These are phyloP conservation scores for Phyllosticta capitalensis DNA, from an alignment of 2,329 filamentous ascomycete genomes.

Conservation along the genomic window DNA sequence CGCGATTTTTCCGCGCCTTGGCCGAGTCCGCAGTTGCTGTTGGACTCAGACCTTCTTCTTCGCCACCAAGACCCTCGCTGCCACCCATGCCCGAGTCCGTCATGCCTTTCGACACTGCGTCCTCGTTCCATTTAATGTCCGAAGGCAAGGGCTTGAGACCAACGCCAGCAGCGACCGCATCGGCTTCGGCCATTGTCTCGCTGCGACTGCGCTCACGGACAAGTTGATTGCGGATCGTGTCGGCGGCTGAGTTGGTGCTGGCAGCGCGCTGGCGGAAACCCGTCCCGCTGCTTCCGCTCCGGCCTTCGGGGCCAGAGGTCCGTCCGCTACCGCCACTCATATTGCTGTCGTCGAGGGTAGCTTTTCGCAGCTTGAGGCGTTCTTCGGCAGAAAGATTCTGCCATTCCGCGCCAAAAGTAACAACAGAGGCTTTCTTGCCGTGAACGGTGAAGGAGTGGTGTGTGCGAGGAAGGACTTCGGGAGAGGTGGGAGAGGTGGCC, in stretches of 20 bases:
- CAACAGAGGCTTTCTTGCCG: constrained; percentile 93
- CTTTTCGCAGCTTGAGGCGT: constrained; percentile 26
- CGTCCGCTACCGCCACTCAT: background rate
- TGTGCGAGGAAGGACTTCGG: constrained; percentile 63
- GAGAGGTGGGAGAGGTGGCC: constrained; percentile 38
- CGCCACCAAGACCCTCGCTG: background rate
- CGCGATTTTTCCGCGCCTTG: background rate
- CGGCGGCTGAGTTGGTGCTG: background rate
- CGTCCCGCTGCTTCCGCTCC: background rate
- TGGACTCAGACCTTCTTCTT: background rate
- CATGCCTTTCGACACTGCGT: constrained; percentile 1
- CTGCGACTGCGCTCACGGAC: background rate
- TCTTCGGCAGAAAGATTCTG: constrained; percentile 45
- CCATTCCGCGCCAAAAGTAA: constrained; percentile 92
- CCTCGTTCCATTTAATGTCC: constrained; percentile 5
- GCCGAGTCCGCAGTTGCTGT: background rate
- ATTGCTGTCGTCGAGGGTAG: background rate
- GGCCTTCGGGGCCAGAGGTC: background rate
- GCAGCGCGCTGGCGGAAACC: background rate
- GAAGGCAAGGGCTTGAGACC: constrained; percentile 1
- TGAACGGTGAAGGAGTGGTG: constrained; percentile 91
- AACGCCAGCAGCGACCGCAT: background rate
- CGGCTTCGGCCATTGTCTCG: constrained; percentile 1
- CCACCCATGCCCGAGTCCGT: constrained; percentile 4
- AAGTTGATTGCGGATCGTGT: background rate